phyloP scores from a whole-genome alignment of 306 rosid genomes.

The Nissolia schottii region DNA sequence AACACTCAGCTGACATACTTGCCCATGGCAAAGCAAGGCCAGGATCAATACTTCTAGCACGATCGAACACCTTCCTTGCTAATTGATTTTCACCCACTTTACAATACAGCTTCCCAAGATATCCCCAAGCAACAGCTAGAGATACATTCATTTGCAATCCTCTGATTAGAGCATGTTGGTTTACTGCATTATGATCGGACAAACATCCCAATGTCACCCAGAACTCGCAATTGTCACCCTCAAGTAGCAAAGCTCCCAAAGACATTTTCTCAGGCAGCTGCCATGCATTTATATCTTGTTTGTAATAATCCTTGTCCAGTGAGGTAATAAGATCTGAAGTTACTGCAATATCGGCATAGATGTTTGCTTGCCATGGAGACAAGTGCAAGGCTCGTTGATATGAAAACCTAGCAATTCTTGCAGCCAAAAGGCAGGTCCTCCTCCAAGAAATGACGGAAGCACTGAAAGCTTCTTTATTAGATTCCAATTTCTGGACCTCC shows the following conservation, averaged over 20 bases:
- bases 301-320: constrained; percentile 30
- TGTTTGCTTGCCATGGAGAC: constrained; percentile 93
- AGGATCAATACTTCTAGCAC: constrained; percentile 91
- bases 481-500: constrained; percentile 50
- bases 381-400: constrained; percentile 84
- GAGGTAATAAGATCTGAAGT: constrained; percentile 50
- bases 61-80: constrained; percentile 81
- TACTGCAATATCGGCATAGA: constrained; percentile 73
- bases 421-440: constrained; percentile 57
- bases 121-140: constrained; percentile 84
- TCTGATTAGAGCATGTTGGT: constrained; percentile 84
- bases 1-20: constrained; percentile 84
- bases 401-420: constrained; percentile 57
- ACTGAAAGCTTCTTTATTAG: constrained; percentile 54
- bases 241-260: constrained; percentile 84
- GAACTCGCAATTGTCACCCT: constrained; percentile 80
- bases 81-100: constrained; percentile 58
- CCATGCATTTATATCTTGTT: constrained; percentile 46
- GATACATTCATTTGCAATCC: constrained; percentile 83
- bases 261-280: constrained; percentile 74
- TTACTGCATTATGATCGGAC: constrained; percentile 56
- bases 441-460: constrained; percentile 78
- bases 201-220: constrained; percentile 87
- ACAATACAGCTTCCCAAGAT: constrained; percentile 83
- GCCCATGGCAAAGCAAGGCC: constrained; percentile 96